Evolutionary conservation across 1,284 basidiomycete species (phyloP).

Genomic region (Microbotryum silenes-acaulis): DNA sequence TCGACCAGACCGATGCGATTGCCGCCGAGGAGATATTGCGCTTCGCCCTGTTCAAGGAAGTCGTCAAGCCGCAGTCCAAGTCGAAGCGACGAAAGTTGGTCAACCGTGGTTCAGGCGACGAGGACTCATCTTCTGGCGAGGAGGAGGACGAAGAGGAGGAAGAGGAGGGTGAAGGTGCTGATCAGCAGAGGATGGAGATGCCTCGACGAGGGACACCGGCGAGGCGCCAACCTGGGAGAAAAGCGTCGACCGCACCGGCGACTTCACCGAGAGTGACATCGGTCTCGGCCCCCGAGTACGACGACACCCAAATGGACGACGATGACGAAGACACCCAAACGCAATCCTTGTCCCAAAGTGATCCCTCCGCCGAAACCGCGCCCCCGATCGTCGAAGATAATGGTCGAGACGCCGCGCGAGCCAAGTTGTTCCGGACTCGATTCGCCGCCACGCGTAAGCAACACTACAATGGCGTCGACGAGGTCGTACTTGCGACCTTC

Average conservation of each 20-base stretch:
- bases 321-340: constrained; percentile 21
- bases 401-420: background rate
- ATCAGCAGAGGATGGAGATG: constrained; percentile 32
- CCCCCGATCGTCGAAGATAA: background rate
- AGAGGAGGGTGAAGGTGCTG: constrained; percentile 53
- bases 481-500: constrained; percentile 11
- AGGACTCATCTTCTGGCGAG: constrained; percentile 37
- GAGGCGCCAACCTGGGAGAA: constrained; percentile 30
- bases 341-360: constrained; percentile 1
- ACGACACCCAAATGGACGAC: constrained; percentile 20
- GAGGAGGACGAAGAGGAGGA: constrained; percentile 54
- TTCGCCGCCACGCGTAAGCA: constrained; percentile 20
- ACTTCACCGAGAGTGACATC: constrained; percentile 27
- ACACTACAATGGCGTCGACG: constrained; percentile 13
- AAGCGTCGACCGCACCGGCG: constrained; percentile 9
- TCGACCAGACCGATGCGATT: constrained; percentile 78
- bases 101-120: constrained; percentile 44
- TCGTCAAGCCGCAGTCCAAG: constrained; percentile 58
- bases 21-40: constrained; percentile 92
- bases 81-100: constrained; percentile 44
- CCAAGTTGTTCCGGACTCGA: constrained; percentile 21
- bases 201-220: constrained; percentile 8
- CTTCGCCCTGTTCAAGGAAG: constrained; percentile 97
- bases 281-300: constrained; percentile 25
- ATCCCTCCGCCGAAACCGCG: background rate